A percentile compares a stretch with the other conserved stretches of the same genome.
phyloP scores from a whole-genome alignment of 495 filamentous ascomycete genomes.

The Tuber melanosporum region DNA sequence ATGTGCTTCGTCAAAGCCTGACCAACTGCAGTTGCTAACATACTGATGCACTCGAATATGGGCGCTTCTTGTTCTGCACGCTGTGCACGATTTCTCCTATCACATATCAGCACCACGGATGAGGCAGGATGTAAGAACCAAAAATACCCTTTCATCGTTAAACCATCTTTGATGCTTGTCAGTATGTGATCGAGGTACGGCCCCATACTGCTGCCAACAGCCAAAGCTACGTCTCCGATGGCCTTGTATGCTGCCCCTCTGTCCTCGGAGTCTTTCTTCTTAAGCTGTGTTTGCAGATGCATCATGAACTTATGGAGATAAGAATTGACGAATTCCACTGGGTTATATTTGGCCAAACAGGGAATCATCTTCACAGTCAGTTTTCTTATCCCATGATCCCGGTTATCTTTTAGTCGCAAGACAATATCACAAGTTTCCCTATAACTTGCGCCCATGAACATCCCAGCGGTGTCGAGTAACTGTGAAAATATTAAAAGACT shows the following conservation, averaged over 20 bases:
- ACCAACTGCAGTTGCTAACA: slow-evolving; percentile 87
- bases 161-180: slow-evolving; percentile 80
- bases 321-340: slow-evolving; percentile 68
- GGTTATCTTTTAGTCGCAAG: slow-evolving; percentile 80
- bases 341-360: slow-evolving; percentile 84
- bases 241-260: slow-evolving; percentile 87
- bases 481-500: slow-evolving; percentile 87
- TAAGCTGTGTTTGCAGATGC: slow-evolving; percentile 88
- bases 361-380: slow-evolving; percentile 87
- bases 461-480: slow-evolving; percentile 82
- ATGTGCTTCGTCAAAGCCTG: slow-evolving; percentile 97
- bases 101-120: slow-evolving; percentile 14
- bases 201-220: slow-evolving; percentile 79
- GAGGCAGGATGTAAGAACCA: slow-evolving; percentile 23
- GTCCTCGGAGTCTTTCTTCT: slow-evolving; percentile 72
- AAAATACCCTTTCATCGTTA: slow-evolving; percentile 66
- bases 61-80: slow-evolving; percentile 66
- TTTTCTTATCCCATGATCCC: slow-evolving; percentile 75
- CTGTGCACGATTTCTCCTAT: slow-evolving; percentile 57
- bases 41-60: slow-evolving; percentile 96
- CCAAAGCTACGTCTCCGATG: slow-evolving; percentile 92
- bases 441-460: slow-evolving; percentile 96
- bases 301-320: slow-evolving; percentile 97
- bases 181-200: slow-evolving; percentile 92
- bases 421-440: slow-evolving; percentile 84